Percentiles rank a stretch among this genome's conserved stretches.
Conservation (phyloP, 2,329 filamentous ascomycete species). For the Septoria linicola region DNA sequence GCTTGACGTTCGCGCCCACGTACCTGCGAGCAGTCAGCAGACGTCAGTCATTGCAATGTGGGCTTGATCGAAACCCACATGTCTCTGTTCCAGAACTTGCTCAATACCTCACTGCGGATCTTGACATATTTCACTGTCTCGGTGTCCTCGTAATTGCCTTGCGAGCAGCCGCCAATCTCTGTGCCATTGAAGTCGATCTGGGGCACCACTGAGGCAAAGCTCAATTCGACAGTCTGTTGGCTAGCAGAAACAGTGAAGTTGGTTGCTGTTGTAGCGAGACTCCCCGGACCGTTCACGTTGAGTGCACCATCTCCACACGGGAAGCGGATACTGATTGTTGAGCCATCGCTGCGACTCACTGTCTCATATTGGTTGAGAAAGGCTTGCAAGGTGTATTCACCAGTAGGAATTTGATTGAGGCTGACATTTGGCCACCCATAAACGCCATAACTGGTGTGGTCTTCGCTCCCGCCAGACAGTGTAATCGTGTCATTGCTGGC, state of each 20-base stretch:
- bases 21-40: conserved; percentile 24
- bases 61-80: neutral
- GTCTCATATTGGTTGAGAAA: conserved; percentile 41
- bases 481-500: conserved; percentile 23
- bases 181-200: conserved; percentile 33
- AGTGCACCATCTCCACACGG: conserved; percentile 41
- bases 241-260: conserved; percentile 34
- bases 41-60: too few species aligned
- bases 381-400: conserved; percentile 39
- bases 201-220: conserved; percentile 35
- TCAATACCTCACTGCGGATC: conserved; percentile 41
- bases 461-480: conserved; percentile 35
- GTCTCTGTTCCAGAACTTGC: conserved; percentile 40
- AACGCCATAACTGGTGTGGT: conserved; percentile 32
- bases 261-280: conserved; percentile 30
- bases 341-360: conserved; percentile 40
- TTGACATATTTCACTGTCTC: conserved; percentile 39
- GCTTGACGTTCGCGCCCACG: conserved; percentile 40
- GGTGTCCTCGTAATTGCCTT: conserved; percentile 42
- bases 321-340: conserved; percentile 38
- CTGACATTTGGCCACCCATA: conserved; percentile 40
- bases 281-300: conserved; percentile 37
- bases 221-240: conserved; percentile 35
- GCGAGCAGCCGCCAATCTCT: conserved; percentile 41
- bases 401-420: conserved; percentile 35